phyloP scores from a whole-genome alignment of 176 grass and related monocot species.

The Musa acuminata region DNA sequence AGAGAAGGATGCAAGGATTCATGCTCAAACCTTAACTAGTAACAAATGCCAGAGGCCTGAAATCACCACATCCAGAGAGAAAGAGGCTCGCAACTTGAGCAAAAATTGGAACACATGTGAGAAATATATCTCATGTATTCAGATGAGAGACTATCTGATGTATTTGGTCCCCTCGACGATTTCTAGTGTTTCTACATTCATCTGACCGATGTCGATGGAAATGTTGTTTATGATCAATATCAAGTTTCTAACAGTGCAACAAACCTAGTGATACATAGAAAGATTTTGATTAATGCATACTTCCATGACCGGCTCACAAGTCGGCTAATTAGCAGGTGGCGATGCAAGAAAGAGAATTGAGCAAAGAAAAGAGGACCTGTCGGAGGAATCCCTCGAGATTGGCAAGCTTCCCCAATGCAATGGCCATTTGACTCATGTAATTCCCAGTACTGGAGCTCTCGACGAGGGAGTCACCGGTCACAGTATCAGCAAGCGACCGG shows the following conservation, averaged over 20 bases:
- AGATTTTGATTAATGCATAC: too few species aligned
- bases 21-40: neutral
- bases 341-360: too few species aligned
- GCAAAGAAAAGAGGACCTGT: slow-evolving; percentile 43
- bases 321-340: too few species aligned
- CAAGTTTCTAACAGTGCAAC: neutral
- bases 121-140: too few species aligned
- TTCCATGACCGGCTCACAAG: too few species aligned
- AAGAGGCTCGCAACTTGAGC: too few species aligned
- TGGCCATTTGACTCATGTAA: slow-evolving; percentile 74
- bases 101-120: too few species aligned
- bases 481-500: slow-evolving; percentile 51
- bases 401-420: slow-evolving; percentile 65
- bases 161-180: too few species aligned
- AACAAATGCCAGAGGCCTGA: neutral
- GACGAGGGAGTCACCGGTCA: slow-evolving; percentile 39
- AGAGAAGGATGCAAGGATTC: neutral
- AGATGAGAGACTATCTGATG: too few species aligned
- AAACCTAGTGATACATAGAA: too few species aligned
- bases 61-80: neutral
- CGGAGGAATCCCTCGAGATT: slow-evolving; percentile 81
- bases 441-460: slow-evolving; percentile 32
- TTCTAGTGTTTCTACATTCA: too few species aligned
- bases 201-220: too few species aligned
- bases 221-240: neutral